Evolutionary conservation across 768 basidiomycete genomes (phyloP).

Genomic region (Amyloporia xantha): DNA sequence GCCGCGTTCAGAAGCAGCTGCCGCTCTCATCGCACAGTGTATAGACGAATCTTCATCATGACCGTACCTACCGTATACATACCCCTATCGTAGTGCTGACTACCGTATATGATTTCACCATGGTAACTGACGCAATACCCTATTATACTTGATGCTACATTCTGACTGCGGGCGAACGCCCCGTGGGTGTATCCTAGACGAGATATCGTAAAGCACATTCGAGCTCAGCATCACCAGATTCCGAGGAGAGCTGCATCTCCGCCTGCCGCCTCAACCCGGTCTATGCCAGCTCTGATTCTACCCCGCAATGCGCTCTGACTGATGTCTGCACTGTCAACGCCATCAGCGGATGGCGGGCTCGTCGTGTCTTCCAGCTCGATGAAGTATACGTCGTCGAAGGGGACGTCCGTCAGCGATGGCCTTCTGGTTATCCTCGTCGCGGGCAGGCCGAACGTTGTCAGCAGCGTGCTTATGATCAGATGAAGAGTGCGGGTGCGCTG

Average conservation of each 20-base stretch:
- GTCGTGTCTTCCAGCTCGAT: conserved; percentile 42
- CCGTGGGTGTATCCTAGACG: too few relatives aligned
- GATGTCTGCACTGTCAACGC: conserved; percentile 26
- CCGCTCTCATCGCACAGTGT: conserved; percentile 5
- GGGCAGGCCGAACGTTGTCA: conserved; percentile 35
- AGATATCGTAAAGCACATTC: too few relatives aligned
- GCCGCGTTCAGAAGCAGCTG: conserved; percentile 12
- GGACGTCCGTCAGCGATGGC: conserved; percentile 38
- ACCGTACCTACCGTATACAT: too few relatives aligned
- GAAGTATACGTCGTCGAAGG: conserved; percentile 59
- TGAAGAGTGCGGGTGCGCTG: conserved; percentile 9
- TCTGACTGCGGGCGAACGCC: too few relatives aligned
- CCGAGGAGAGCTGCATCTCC: conserved; percentile 15
- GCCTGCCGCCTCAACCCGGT: conserved; percentile 8
- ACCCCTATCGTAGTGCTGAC: too few relatives aligned
- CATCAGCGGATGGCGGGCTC: conserved; percentile 28
- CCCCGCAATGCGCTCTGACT: conserved; percentile 6
- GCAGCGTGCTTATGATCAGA: conserved; percentile 20
- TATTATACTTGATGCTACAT: too few relatives aligned
- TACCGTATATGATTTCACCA: too few relatives aligned
- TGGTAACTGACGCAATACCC: too few relatives aligned
- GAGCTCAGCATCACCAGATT: conserved; percentile 16
- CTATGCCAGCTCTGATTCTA: conserved; percentile 13
- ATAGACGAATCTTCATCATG: neutral
- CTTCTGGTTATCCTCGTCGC: conserved; percentile 58